Evolutionary conservation across 2,329 filamentous ascomycete species (phyloP), one percentile per base, ranked within the genome.

Genomic region (Trichoderma polysporum): DNA sequence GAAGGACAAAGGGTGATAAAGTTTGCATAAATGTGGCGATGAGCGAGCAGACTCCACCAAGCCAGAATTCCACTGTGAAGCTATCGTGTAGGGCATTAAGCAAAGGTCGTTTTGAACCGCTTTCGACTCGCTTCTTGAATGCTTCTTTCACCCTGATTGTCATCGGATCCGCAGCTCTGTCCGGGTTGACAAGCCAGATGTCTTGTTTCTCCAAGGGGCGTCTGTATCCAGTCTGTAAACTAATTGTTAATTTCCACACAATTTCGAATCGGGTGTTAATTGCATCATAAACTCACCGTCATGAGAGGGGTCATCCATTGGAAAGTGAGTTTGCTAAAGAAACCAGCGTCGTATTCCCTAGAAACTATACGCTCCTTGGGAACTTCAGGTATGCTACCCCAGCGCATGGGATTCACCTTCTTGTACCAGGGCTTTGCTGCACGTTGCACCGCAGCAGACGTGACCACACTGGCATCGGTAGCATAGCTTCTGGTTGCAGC

Each of bases 251-350:
- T 35, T 54, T n/a, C 12, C n/a, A 45, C 17, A 27, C 12, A 41
- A 7, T 29, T 33, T 22, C 49, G 25, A 35, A 31, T 6, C 27
- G 15, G 10, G n/a, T 12, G 17, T 45, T 29, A 17, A 45, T 19
- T 15, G 10, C 2, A 25, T 22, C 31, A 59, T 41, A 56, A 27
- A 81, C 86, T 80, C 77, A 90, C 90, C 70, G 80, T 84, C 94
- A 98, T 98, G 65, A 98, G 76, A 1, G 92, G 90, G 0, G 88
- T 88, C 84, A 97, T 94, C 94, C 94, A 98, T 76, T 93, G 88
- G 75, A 97, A 98, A 4, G 90, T 90, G 25, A 97, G 76, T 66
- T 84, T 76, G 79, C 92, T 97, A 70, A 95, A 85, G 74, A 93
- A 90, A 2, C 85, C 81, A 5, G 94, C 94, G 4, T 81, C 83